Percentiles rank a stretch among this genome's conserved stretches.
Conservation (phyloP, 2,329 filamentous ascomycete genomes). For the Calycina marina region DNA sequence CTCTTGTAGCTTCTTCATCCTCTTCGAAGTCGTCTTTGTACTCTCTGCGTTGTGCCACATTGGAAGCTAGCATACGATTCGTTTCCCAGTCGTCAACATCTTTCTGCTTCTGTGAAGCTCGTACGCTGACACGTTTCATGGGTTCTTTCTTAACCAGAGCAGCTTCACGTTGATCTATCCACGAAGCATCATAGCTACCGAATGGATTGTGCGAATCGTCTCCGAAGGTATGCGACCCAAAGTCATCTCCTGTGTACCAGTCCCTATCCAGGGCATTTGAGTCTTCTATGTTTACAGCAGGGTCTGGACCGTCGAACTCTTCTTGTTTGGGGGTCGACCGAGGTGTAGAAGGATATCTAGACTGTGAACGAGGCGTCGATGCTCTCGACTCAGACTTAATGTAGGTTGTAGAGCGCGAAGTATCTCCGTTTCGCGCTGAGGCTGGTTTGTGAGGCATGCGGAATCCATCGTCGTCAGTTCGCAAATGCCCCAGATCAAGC, state of each 20-base stretch:
- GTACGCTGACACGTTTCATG: constrained; percentile 54
- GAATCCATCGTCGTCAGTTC: constrained; percentile 38
- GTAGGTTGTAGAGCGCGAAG: constrained; percentile 26
- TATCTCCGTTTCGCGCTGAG: constrained; percentile 9
- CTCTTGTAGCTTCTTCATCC: constrained; percentile 76
- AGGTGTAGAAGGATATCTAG: constrained; percentile 22
- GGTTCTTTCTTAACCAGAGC: constrained; percentile 69
- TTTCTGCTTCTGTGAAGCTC: constrained; percentile 72
- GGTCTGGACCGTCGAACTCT: constrained; percentile 48
- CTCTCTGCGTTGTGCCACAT: constrained; percentile 80
- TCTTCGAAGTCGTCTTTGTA: constrained; percentile 72
- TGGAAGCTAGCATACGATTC: constrained; percentile 94
- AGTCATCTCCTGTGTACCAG: constrained; percentile 84
- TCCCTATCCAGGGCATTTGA: constrained; percentile 69
- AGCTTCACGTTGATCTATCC: constrained; percentile 61
- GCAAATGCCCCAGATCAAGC: constrained; percentile 42
- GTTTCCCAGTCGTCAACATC: constrained; percentile 98
- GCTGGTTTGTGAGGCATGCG: constrained; percentile 22
- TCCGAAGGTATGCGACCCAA: constrained; percentile 67
- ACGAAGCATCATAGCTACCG: constrained; percentile 56
- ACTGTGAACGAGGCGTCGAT: constrained; percentile 21
- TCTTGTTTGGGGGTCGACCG: constrained; percentile 32
- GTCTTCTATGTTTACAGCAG: constrained; percentile 50
- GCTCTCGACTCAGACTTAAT: constrained; percentile 16
- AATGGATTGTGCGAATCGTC: constrained; percentile 92